Conservation (phyloP, 176 grass and related monocot genomes). For the Secale cereale region DNA sequence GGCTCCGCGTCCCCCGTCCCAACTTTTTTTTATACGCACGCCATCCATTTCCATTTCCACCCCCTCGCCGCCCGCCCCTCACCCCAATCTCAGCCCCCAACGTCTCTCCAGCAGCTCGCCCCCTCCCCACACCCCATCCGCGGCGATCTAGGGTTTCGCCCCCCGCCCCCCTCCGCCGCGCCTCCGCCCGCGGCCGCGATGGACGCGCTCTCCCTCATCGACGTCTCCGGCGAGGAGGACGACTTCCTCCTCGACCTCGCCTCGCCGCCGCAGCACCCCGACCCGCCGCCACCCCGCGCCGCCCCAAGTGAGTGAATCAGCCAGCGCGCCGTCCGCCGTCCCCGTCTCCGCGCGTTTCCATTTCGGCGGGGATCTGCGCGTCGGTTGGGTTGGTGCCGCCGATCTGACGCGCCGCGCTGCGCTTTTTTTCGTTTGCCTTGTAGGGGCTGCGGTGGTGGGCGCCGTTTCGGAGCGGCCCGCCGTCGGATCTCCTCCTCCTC, state of each 20-base stretch:
- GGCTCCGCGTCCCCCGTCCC: too few relatives aligned
- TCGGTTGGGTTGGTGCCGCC: background rate
- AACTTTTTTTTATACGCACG: background rate
- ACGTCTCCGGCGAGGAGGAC: conserved; percentile 53
- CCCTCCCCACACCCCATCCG: background rate
- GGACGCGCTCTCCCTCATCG: conserved; percentile 70
- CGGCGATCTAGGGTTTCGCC: conserved; percentile 46
- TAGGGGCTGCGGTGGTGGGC: background rate
- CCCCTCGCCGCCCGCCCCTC: background rate
- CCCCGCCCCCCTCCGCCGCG: too few relatives aligned
- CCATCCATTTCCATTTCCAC: background rate
- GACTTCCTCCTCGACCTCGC: conserved; percentile 56
- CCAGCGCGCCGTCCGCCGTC: background rate
- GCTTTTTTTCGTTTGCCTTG: background rate
- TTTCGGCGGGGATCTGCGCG: background rate
- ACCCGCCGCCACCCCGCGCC: conserved; percentile 9
- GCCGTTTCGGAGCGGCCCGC: background rate
- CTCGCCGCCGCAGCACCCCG: conserved; percentile 26
- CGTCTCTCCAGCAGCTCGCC: conserved; percentile 29
- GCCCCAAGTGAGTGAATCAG: background rate
- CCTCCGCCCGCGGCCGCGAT: background rate
- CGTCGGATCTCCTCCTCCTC: background rate
- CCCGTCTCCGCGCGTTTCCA: background rate
- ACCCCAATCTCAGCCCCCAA: background rate
- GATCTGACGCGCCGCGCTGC: background rate